phyloP scores from a whole-genome alignment of 441 rosid genomes.

The Populus trichocarpa region DNA sequence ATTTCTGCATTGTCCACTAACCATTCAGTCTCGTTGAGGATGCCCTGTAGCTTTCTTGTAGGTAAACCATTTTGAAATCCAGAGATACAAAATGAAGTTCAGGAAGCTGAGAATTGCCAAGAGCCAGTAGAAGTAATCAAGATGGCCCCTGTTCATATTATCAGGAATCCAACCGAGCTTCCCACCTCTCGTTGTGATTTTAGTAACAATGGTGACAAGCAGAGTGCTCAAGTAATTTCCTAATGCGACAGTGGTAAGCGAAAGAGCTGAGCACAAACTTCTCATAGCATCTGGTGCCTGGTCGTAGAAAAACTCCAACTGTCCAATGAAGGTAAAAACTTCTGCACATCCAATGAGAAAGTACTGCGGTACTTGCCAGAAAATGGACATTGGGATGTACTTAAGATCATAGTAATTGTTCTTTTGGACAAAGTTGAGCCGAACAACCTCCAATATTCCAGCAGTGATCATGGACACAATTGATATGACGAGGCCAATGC shows the following conservation, averaged over 20 bases:
- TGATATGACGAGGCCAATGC: conserved; percentile 82
- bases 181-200: conserved; percentile 43
- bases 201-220: conserved; percentile 65
- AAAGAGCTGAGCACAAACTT: conserved; percentile 82
- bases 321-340: conserved; percentile 84
- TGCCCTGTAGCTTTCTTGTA: conserved; percentile 57
- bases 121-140: conserved; percentile 77
- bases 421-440: conserved; percentile 47
- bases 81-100: conserved; percentile 65
- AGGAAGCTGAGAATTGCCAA: conserved; percentile 56
- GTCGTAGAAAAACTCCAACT: conserved; percentile 87
- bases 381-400: conserved; percentile 69
- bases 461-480: conserved; percentile 71
- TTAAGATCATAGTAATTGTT: conserved; percentile 60
- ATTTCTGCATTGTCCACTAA: not conserved
- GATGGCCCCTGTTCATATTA: conserved; percentile 72
- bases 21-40: conserved; percentile 7
- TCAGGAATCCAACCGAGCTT: conserved; percentile 88
- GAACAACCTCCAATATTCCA: conserved; percentile 54
- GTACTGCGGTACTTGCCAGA: conserved; percentile 59
- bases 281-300: conserved; percentile 99
- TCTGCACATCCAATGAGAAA: conserved; percentile 68
- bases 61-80: conserved; percentile 66
- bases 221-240: conserved; percentile 84
- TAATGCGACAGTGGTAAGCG: conserved; percentile 69